phyloP scores from a whole-genome alignment of 1,284 basidiomycete genomes.

The Apiotrichum sp. region DNA sequence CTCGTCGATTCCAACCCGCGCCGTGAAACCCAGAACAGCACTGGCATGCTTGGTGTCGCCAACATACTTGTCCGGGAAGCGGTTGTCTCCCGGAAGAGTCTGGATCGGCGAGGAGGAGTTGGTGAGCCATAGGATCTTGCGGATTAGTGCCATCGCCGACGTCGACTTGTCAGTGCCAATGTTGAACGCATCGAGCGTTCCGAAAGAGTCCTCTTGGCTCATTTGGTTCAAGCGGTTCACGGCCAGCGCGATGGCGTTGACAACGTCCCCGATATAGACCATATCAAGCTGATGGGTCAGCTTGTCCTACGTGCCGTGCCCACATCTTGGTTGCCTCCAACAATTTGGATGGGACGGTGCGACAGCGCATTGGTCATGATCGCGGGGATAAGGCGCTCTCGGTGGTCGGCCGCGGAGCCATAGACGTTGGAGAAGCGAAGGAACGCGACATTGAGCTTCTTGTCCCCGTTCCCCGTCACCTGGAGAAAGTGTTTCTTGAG shows the following conservation, averaged over 20 bases:
- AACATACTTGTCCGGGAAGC: constrained; percentile 20
- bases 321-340: constrained; percentile 31
- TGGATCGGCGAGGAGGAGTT: constrained; percentile 26
- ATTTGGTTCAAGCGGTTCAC: constrained; percentile 8
- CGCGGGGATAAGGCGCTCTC: constrained; percentile 26
- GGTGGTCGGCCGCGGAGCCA: constrained; percentile 28
- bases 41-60: constrained; percentile 14
- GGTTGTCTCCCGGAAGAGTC: constrained; percentile 19
- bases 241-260: constrained; percentile 15
- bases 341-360: constrained; percentile 32
- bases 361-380: constrained; percentile 28
- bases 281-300: constrained; percentile 13
- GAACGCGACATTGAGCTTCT: constrained; percentile 19
- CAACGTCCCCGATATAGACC: constrained; percentile 10
- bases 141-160: constrained; percentile 18
- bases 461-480: background rate
- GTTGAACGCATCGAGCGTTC: constrained; percentile 22
- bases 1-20: constrained; percentile 21
- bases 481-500: constrained; percentile 7
- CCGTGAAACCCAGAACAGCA: constrained; percentile 16
- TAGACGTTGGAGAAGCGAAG: constrained; percentile 34
- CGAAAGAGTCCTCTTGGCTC: background rate
- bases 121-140: constrained; percentile 22
- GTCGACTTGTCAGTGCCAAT: constrained; percentile 17
- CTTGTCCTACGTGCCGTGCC: background rate